Evolutionary conservation across 2,329 filamentous ascomycete species (phyloP), one percentile per base, ranked within the genome.

Genomic region (Penicillium vulpinum): DNA sequence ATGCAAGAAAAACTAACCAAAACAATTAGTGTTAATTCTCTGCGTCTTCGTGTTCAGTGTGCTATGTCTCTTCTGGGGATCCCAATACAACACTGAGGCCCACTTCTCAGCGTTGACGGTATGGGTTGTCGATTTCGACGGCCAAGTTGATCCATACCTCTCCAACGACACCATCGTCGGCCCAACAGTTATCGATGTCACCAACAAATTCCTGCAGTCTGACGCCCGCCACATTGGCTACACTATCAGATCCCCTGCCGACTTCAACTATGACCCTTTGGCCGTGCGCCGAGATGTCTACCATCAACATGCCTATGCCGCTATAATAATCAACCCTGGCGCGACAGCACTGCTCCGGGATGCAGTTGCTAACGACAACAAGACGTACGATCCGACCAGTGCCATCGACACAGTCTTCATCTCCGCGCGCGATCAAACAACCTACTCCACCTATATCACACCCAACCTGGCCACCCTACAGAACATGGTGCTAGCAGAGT

Each of bases 61-160:
- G 4, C 67, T 88, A 0, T 86, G 83, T 0, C 70, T 88, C 3
- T 88, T 84, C 71, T 88, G 85, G 85, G 85, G 75, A 0, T 80
- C 81, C 0, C 80, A 88, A 21, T 84, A 77, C 64, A 65, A 77
- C 15, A 76, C 82, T 0, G 75, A 85, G 11, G 62, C 74, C 43
- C 84, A 83, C 51, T 71, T 81, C 18, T 73, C 71, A 3, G 70
- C 73, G 0, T 69, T 88, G 8, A 77, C 75, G 3, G 76, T 88
- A 9, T 81, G 83, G 58, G 80, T 88, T 2, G 85, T 88, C 28
- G 84, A 88, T 67, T 87, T 88, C 61, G 86, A 89, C 66, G 82
- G 81, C 4, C 77, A 78, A 44, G 67, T 78, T 3, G 74, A 80
- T 1, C 84, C 84, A 1, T 86, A 83, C 60, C 76, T 75, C 35